Base-by-base conservation (phyloP, 352 stramenopile genomes). In the Globisporangium yorkense region DNA sequence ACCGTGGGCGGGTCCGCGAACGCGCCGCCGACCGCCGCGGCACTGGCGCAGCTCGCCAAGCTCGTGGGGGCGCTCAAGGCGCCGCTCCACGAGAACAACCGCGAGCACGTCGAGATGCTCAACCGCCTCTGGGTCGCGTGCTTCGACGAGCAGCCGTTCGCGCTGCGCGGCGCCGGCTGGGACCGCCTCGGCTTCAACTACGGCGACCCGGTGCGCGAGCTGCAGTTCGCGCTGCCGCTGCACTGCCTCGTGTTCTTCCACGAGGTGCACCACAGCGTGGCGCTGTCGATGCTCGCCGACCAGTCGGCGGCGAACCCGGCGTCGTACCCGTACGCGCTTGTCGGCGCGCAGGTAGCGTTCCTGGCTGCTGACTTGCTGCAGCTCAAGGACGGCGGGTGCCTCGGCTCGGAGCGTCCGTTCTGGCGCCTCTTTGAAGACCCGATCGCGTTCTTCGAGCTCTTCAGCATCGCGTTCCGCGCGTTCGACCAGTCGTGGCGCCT, bases 351-450 rank as follows among this genome's bases (percentile, higher is more conserved):
- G 50, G 67, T 94, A 20, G 62, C 70, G 1, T 86, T 84, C 21
- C 54, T 92, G 33, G 56, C 89, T 9, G 67, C 79, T 0, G 80
- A 94, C 29, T 57, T 91, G 56, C 62, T 94, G 44, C 80, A 94
- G 59, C 67, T 94, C 9, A 75, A 73, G 53, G 81, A 90, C 43
- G 84, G 84, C 8, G 75, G 70, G 5, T 94, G 83, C 54, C 60
- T 94, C 18, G 84, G 83, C 9, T 73, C 71, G 0, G 84, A 92
- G 62, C 78, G 83, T 8, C 80, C 83, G 27, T 94, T 92, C 60
- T 94, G 84, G 84, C 80, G 78, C 8, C 67, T 92, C 1, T 94
- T 94, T 66, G 84, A 94, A 53, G 84, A 94, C 65, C 80, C 84
- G 0, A 84, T 92, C 39, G 82, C 77, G 3, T 89, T 92, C 59